Percentiles rank a stretch among this genome's conserved stretches.
Conservation (phyloP, 208 protist species). For the Leishmania tropica region DNA sequence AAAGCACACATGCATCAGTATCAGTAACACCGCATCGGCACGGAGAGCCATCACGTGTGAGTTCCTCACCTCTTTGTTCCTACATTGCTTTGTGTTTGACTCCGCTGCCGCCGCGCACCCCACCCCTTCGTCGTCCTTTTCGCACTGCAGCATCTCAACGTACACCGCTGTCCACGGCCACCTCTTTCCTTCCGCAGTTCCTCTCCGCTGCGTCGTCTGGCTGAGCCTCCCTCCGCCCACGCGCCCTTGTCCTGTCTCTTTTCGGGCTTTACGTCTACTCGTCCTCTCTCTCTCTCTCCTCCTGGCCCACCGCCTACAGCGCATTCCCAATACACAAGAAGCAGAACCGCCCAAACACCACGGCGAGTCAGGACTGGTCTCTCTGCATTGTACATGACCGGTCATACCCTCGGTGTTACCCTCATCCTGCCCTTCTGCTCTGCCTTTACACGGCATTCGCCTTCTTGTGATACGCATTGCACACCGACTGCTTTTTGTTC, state of each 20-base stretch:
- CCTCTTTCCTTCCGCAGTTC: not conserved
- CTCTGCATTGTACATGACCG: not conserved
- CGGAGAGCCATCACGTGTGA: not conserved
- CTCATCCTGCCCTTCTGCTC: not conserved
- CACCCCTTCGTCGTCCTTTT: not conserved
- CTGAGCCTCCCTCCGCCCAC: not conserved
- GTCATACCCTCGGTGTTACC: not conserved
- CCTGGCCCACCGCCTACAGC: not conserved
- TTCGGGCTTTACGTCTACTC: not conserved
- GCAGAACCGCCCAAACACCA: not conserved
- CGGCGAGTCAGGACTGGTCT: not conserved
- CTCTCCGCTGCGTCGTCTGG: not conserved
- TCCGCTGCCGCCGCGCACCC: not conserved
- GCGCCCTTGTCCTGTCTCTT: not conserved
- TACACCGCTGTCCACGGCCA: not conserved
- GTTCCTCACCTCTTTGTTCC: not conserved
- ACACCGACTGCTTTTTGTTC: not conserved
- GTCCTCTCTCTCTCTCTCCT: not conserved
- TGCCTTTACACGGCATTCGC: not conserved
- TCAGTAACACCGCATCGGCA: not conserved
- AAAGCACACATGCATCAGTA: not conserved
- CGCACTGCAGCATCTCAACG: not conserved
- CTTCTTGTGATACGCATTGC: not conserved
- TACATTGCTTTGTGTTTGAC: not conserved
- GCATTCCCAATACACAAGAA: not conserved